Evolutionary conservation across 1,284 basidiomycete genomes (phyloP).

Genomic region (Puccinia coronata): DNA sequence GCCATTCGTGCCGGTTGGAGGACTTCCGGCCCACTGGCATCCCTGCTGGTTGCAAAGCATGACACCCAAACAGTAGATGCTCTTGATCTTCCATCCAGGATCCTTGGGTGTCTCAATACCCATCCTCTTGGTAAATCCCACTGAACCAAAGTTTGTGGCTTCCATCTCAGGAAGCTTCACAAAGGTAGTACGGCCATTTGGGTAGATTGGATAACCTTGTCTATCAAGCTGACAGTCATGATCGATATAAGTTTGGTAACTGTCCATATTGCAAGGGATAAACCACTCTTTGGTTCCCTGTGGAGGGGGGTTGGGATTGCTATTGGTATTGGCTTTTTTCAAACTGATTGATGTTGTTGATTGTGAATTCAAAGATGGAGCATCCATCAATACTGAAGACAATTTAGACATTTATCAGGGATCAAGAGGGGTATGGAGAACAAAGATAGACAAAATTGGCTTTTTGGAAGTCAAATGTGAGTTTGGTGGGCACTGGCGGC

Average conservation of each 20-base stretch:
- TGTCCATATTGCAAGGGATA: neutral
- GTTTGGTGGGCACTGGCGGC: no score
- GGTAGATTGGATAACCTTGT: neutral
- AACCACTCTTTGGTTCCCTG: constrained; percentile 4
- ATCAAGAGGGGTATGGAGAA: no score
- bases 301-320: neutral
- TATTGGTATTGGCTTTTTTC: no score
- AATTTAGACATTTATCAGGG: no score
- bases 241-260: neutral
- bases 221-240: neutral
- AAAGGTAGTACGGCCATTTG: neutral
- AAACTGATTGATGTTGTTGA: no score
- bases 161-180: neutral
- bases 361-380: no score
- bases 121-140: neutral
- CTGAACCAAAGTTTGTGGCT: neutral
- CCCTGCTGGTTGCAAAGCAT: neutral
- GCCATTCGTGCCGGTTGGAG: neutral
- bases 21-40: neutral
- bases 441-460: no score
- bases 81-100: neutral
- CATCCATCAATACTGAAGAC: no score
- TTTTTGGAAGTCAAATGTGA: no score
- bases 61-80: neutral
- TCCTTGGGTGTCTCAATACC: neutral